These are phyloP conservation scores for Boletus barrowsii DNA, from an alignment of 768 basidiomycete genomes.

Conservation along the genomic window DNA sequence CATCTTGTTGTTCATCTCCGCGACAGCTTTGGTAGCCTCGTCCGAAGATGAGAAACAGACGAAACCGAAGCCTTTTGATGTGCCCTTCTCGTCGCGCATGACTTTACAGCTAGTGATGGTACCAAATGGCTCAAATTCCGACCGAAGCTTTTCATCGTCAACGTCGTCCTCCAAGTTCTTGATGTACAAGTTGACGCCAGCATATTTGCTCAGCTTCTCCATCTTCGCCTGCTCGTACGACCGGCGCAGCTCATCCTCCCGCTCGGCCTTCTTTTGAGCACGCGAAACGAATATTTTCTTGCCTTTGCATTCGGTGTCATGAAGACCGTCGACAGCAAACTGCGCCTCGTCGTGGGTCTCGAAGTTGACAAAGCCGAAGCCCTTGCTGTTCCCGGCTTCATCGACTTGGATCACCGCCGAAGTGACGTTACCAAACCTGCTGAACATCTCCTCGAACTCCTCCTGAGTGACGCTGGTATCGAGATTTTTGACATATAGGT, in stretches of 20 bases:
- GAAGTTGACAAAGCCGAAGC: constrained; percentile 98
- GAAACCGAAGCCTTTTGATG: constrained; percentile 96
- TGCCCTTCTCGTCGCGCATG: constrained; percentile 95
- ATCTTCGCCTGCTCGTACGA: constrained; percentile 94
- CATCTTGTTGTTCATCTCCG: constrained; percentile 99
- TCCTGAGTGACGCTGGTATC: constrained; percentile 80
- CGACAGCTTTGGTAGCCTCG: constrained; percentile 98
- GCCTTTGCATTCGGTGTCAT: constrained; percentile 82
- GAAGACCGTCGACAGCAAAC: constrained; percentile 82
- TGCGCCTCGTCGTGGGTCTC: constrained; percentile 91
- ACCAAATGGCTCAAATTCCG: constrained; percentile 96
- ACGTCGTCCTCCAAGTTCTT: constrained; percentile 99
- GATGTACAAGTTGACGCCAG: constrained; percentile 98
- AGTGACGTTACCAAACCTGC: constrained; percentile 75
- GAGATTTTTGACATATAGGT: constrained; percentile 97
- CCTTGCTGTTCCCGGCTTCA: constrained; percentile 89
- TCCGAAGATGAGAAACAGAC: constrained; percentile 99
- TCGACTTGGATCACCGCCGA: constrained; percentile 84
- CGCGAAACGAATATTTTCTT: constrained; percentile 93
- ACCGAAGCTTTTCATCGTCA: constrained; percentile 94
- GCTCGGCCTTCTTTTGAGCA: constrained; percentile 98
- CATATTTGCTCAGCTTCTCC: constrained; percentile 97
- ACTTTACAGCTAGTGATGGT: constrained; percentile 98
- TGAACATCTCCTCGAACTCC: constrained; percentile 83
- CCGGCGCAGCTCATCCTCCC: constrained; percentile 92